A percentile compares a stretch with the other conserved stretches of the same genome.
Evolutionary conservation across 257 asterid genomes (phyloP).

Genomic region (Fraxinus cuspidata): DNA sequence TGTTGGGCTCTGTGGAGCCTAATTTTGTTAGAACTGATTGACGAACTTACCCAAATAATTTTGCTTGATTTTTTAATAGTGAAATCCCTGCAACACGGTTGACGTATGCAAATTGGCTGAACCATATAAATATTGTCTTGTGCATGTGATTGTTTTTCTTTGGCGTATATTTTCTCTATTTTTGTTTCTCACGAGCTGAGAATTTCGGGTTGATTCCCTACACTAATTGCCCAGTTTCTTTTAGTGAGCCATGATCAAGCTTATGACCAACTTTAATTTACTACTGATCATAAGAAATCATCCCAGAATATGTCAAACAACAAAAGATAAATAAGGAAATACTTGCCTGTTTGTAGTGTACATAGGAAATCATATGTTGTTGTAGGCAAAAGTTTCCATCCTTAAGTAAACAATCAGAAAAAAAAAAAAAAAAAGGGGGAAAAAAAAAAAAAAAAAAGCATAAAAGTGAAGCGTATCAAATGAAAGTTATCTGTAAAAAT

Average conservation of each 20-base stretch:
- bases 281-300: not conserved
- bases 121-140: too few relatives aligned
- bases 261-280: not conserved
- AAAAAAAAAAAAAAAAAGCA: too few relatives aligned
- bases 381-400: constrained; percentile 29
- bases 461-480: not conserved
- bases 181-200: too few relatives aligned
- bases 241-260: not conserved
- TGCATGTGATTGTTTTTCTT: too few relatives aligned
- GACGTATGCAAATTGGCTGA: too few relatives aligned
- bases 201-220: too few relatives aligned
- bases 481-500: constrained; percentile 2
- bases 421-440: not conserved
- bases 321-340: constrained; percentile 5
- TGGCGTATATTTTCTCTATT: too few relatives aligned
- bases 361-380: constrained; percentile 51
- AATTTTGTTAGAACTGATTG: too few relatives aligned
- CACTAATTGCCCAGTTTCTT: not conserved
- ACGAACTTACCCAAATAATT: too few relatives aligned
- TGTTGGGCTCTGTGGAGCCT: too few relatives aligned
- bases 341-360: constrained; percentile 94
- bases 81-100: too few relatives aligned
- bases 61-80: too few relatives aligned
- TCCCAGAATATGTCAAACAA: not conserved
- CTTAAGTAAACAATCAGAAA: constrained; percentile 23